These are phyloP conservation scores for Strobilomyces dryophilus DNA, from an alignment of 768 basidiomycete genomes.

Conservation along the genomic window DNA sequence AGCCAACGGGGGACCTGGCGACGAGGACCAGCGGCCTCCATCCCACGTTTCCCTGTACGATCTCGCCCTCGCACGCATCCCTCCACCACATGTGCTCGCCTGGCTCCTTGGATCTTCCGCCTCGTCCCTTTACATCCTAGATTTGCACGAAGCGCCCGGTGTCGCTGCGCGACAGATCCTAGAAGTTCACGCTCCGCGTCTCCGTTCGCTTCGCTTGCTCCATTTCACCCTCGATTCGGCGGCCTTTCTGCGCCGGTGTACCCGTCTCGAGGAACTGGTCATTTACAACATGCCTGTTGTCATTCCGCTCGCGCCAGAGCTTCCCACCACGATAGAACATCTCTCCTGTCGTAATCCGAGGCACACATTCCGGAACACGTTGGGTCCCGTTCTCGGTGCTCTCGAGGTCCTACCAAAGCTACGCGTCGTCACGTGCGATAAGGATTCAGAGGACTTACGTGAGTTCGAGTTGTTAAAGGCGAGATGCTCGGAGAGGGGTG, in stretches of 20 bases:
- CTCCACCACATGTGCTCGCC: constrained; percentile 25
- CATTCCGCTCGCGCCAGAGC: constrained; percentile 26
- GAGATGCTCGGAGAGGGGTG: constrained; percentile 28
- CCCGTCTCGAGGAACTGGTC: constrained; percentile 37
- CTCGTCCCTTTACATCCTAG: constrained; percentile 36
- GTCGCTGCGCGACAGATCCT: constrained; percentile 23
- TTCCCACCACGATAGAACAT: constrained; percentile 40
- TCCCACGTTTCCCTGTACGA: constrained; percentile 35
- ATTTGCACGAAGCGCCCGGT: constrained; percentile 37
- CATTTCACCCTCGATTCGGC: constrained; percentile 31
- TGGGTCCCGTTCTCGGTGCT: constrained; percentile 29
- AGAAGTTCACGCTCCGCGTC: constrained; percentile 25
- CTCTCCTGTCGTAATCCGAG: constrained; percentile 34
- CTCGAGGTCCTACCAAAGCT: constrained; percentile 33
- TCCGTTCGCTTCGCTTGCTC: constrained; percentile 43
- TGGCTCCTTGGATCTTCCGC: constrained; percentile 40
- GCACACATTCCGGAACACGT: constrained; percentile 19
- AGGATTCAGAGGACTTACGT: constrained; percentile 12
- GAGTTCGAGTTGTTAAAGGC: constrained; percentile 23
- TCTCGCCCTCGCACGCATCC: constrained; percentile 35
- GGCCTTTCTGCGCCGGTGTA: constrained; percentile 34
- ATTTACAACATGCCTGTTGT: constrained; percentile 35
- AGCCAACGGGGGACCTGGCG: not conserved
- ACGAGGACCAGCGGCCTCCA: constrained; percentile 2
- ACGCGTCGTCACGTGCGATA: constrained; percentile 36